Conservation (phyloP, 1,139 yeast species). For the Blastobotrys serpentis region DNA sequence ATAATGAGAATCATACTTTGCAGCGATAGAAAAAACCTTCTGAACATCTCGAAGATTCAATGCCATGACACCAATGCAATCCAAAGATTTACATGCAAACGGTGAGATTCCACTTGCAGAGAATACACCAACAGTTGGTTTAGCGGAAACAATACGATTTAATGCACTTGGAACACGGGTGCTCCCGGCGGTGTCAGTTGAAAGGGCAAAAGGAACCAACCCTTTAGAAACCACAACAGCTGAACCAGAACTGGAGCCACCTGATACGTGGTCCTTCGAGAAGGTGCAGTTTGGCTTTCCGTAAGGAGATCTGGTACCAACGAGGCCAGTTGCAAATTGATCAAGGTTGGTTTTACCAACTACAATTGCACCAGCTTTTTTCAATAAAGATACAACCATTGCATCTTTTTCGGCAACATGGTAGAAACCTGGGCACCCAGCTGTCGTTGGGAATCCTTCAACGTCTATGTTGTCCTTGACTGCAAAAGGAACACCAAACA, state of each 20-base stretch:
- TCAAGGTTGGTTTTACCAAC: constrained; percentile 92
- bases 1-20: constrained; percentile 72
- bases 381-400: constrained; percentile 63
- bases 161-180: constrained; percentile 98
- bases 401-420: constrained; percentile 71
- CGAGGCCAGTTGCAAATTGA: constrained; percentile 95
- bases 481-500: constrained; percentile 93
- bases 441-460: constrained; percentile 78
- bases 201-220: constrained; percentile 80
- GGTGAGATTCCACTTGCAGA: constrained; percentile 90
- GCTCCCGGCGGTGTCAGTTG: constrained; percentile 98
- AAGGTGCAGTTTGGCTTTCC: constrained; percentile 84
- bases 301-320: constrained; percentile 92
- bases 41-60: constrained; percentile 81
- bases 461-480: constrained; percentile 94
- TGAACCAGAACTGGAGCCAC: constrained; percentile 97
- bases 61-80: constrained; percentile 85
- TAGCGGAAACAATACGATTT: constrained; percentile 85
- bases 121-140: constrained; percentile 86
- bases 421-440: constrained; percentile 85
- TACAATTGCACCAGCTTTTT: constrained; percentile 84
- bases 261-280: constrained; percentile 72
- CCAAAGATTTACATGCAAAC: constrained; percentile 85
- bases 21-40: constrained; percentile 63
- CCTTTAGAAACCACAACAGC: constrained; percentile 89